A percentile compares a stretch with the other conserved stretches of the same genome.
Conservation (phyloP, 225 moss, liverwort and hornwort genomes). For the Polytrichum commune region DNA sequence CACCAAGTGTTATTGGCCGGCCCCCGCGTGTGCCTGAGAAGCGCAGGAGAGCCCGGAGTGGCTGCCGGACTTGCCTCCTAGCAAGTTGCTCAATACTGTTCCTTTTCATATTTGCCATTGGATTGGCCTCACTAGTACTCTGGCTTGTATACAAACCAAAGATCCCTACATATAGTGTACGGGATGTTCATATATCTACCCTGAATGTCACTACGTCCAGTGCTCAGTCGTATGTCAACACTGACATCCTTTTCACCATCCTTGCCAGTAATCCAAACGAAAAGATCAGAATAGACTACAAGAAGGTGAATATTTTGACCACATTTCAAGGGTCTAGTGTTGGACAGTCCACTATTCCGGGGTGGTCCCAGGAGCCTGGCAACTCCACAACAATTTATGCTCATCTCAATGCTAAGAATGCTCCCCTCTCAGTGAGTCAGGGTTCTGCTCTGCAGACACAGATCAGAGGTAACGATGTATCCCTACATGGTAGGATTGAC, state of each 20-base stretch:
- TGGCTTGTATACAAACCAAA: constrained; percentile 44
- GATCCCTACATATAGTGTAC: constrained; percentile 43
- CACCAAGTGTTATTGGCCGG: constrained; percentile 49
- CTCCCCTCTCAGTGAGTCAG: constrained; percentile 27
- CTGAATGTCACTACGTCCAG: constrained; percentile 36
- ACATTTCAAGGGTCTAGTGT: constrained; percentile 29
- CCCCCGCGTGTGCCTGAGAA: constrained; percentile 26
- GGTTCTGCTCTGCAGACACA: constrained; percentile 26
- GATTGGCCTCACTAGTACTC: constrained; percentile 39
- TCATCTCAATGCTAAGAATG: constrained; percentile 21
- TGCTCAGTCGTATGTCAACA: constrained; percentile 27
- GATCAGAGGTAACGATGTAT: constrained; percentile 30
- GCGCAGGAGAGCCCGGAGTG: constrained; percentile 1
- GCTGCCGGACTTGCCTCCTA: constrained; percentile 33
- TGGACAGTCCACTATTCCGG: constrained; percentile 22
- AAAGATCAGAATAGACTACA: constrained; percentile 48
- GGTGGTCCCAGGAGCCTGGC: constrained; percentile 36
- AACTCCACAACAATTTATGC: constrained; percentile 30
- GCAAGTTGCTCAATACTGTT: constrained; percentile 30
- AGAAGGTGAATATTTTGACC: constrained; percentile 28
- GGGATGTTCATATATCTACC: constrained; percentile 42
- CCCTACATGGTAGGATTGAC: constrained; percentile 33
- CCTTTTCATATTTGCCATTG: constrained; percentile 30
- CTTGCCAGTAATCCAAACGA: constrained; percentile 36
- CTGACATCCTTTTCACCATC: constrained; percentile 38